These are phyloP conservation scores for Beauveria sp. DNA, from an alignment of 2,329 filamentous ascomycete genomes.

Conservation along the genomic window DNA sequence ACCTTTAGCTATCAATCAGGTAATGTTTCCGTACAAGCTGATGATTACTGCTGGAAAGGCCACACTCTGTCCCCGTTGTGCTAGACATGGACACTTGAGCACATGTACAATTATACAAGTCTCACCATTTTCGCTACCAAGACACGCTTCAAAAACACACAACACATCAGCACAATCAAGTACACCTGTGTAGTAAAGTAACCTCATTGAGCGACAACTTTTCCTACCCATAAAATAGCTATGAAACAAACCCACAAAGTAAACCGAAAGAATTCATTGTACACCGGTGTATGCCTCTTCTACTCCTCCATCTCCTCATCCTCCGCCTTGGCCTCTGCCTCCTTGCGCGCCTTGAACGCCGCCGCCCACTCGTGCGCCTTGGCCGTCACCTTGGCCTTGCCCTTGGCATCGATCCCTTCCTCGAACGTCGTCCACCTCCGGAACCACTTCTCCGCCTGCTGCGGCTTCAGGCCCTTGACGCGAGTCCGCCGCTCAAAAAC, in stretches of 20 bases:
- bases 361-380: conserved; percentile 65
- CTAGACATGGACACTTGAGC: not conserved
- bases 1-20: too few species aligned
- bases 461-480: conserved; percentile 66
- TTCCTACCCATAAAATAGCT: conserved; percentile 9
- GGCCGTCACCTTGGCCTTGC: conserved; percentile 61
- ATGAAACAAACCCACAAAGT: conserved; percentile 2
- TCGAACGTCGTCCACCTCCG: conserved; percentile 90
- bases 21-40: too few species aligned
- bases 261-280: not conserved
- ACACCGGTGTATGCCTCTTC: conserved; percentile 2
- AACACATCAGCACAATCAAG: not conserved
- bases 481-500: conserved; percentile 75
- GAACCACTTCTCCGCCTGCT: conserved; percentile 81
- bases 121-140: too few species aligned
- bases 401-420: conserved; percentile 60
- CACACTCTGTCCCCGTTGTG: too few species aligned
- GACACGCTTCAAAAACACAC: too few species aligned
- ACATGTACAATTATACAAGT: not conserved
- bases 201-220: conserved; percentile 1
- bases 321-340: conserved; percentile 23
- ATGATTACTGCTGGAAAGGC: too few species aligned
- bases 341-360: conserved; percentile 37
- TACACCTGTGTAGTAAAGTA: not conserved
- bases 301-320: conserved; percentile 30